Evolutionary conservation across 345 rosid genomes (phyloP).

Genomic region (Cochlearia excelsa): DNA sequence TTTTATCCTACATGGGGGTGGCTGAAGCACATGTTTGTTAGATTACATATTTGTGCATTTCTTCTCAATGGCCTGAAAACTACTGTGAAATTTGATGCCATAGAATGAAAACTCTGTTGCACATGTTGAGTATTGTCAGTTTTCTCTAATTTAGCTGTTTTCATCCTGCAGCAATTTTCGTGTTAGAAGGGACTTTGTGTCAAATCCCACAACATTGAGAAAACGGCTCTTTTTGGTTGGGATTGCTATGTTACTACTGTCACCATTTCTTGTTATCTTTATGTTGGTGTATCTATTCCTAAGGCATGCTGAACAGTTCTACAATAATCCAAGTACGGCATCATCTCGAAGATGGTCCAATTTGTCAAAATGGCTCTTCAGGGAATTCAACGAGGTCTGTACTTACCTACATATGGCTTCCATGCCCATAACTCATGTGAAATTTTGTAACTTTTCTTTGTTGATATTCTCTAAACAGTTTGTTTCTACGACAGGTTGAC

Average conservation of each 20-base stretch:
- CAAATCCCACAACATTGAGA: slow-evolving; percentile 72
- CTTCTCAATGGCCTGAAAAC: slow-evolving; percentile 1
- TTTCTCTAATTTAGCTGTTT: slow-evolving; percentile 37
- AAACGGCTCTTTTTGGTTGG: slow-evolving; percentile 89
- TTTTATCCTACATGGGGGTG: neutral
- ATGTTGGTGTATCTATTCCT: slow-evolving; percentile 92
- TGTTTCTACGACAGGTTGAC: slow-evolving; percentile 63
- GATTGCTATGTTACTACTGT: slow-evolving; percentile 77
- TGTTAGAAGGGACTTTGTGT: slow-evolving; percentile 79
- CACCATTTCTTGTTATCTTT: slow-evolving; percentile 95
- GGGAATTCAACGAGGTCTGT: slow-evolving; percentile 93
- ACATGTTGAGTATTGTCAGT: slow-evolving; percentile 21
- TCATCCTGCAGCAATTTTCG: slow-evolving; percentile 76
- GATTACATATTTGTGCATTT: slow-evolving; percentile 12
- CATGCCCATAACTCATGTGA: neutral
- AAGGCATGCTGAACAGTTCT: slow-evolving; percentile 96
- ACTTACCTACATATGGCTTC: slow-evolving; percentile 21
- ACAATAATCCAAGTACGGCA: slow-evolving; percentile 96
- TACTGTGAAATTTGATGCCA: slow-evolving; percentile 3
- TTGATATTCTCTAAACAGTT: neutral
- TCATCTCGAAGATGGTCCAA: slow-evolving; percentile 98
- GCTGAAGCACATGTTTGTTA: slow-evolving; percentile 3
- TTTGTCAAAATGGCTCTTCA: slow-evolving; percentile 89
- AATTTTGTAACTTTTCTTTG: neutral
- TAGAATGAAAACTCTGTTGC: slow-evolving; percentile 2